Evolutionary conservation across 768 basidiomycete genomes (phyloP).

Genomic region (Pulveroboletus sp.): DNA sequence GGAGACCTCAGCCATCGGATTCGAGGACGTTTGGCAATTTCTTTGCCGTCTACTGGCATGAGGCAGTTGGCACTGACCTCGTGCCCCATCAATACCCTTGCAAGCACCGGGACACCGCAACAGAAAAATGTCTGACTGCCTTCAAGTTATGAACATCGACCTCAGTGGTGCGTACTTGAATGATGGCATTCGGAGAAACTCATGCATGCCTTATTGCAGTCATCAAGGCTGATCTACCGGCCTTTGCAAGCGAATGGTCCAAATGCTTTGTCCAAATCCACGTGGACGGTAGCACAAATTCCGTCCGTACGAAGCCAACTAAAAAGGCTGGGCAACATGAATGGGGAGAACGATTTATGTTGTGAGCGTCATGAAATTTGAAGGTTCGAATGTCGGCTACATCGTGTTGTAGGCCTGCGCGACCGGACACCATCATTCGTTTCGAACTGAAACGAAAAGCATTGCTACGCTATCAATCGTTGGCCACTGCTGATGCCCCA

Average conservation of each 20-base stretch:
- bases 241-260: slow-evolving; percentile 16
- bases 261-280: slow-evolving; percentile 23
- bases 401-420: slow-evolving; percentile 5
- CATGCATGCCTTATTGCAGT: slow-evolving; percentile 6
- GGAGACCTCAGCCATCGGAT: background rate
- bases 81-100: background rate
- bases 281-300: slow-evolving; percentile 15
- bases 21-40: slow-evolving; percentile 1
- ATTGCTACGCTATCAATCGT: slow-evolving; percentile 7
- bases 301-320: slow-evolving; percentile 12
- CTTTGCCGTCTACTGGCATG: background rate
- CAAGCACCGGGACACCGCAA: background rate
- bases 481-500: slow-evolving; percentile 15
- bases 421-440: slow-evolving; percentile 15
- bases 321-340: slow-evolving; percentile 17
- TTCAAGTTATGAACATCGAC: slow-evolving; percentile 27
- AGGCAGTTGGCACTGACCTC: background rate
- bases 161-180: slow-evolving; percentile 12
- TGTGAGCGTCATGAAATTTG: slow-evolving; percentile 11
- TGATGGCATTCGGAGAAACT: background rate
- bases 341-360: slow-evolving; percentile 20
- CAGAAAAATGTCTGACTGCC: background rate
- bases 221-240: slow-evolving; percentile 24
- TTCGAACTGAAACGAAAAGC: slow-evolving; percentile 26
- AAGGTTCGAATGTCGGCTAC: background rate